Percentiles rank a stretch among this genome's conserved stretches.
These are phyloP conservation scores for Daphne laureola DNA, from an alignment of 441 rosid genomes.

Conservation along the genomic window DNA sequence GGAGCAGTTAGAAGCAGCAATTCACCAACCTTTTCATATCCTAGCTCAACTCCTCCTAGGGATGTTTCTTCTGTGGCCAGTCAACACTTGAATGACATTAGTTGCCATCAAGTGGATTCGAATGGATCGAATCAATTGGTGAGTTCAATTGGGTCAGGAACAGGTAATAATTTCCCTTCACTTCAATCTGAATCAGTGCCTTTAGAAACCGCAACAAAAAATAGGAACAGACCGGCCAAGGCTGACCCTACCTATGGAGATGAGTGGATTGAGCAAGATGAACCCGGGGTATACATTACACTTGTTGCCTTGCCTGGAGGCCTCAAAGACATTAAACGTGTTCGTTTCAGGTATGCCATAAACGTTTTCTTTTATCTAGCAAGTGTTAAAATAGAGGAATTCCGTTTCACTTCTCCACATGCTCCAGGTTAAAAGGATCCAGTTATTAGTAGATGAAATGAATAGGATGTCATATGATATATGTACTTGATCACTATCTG, in stretches of 20 bases:
- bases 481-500: background rate
- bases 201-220: conserved; percentile 28
- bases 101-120: conserved; percentile 29
- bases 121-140: conserved; percentile 21
- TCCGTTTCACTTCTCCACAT: background rate
- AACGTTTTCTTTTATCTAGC: background rate
- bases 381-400: background rate
- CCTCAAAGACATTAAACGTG: conserved; percentile 49
- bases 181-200: conserved; percentile 21
- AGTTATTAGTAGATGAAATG: no score
- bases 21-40: conserved; percentile 28
- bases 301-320: conserved; percentile 49
- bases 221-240: conserved; percentile 27
- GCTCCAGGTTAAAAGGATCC: background rate
- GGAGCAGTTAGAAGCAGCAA: conserved; percentile 30
- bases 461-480: background rate
- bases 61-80: conserved; percentile 24
- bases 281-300: conserved; percentile 51
- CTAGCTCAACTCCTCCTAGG: conserved; percentile 27
- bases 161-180: conserved; percentile 19
- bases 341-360: conserved; percentile 48
- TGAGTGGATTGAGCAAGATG: conserved; percentile 62
- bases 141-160: conserved; percentile 26
- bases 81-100: conserved; percentile 23
- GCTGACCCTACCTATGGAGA: conserved; percentile 29